Conservation (phyloP, 2,329 filamentous ascomycete species). For the Fusarium concolor region DNA sequence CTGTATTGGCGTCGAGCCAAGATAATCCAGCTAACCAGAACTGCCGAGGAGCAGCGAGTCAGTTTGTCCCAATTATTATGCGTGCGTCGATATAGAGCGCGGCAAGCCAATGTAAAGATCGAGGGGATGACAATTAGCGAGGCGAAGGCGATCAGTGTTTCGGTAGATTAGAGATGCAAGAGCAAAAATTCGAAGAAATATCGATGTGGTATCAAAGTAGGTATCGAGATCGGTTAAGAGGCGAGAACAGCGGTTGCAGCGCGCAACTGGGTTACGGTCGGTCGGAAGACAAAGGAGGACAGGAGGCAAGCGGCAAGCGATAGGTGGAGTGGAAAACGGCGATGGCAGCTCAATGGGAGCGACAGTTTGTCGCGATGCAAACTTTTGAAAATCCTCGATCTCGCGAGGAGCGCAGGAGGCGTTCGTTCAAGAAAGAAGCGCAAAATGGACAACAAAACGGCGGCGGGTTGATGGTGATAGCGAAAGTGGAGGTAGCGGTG, state of each 20-base stretch:
- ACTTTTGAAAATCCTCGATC: slow-evolving; percentile 21
- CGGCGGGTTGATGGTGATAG: slow-evolving; percentile 40
- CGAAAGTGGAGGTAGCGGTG: slow-evolving; percentile 36
- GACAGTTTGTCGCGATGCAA: slow-evolving; percentile 25
- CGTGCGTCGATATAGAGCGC: slow-evolving; percentile 8
- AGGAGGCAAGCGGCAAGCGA: slow-evolving; percentile 23
- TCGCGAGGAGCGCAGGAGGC: slow-evolving; percentile 33
- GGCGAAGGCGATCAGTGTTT: slow-evolving; percentile 2
- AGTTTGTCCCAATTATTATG: slow-evolving; percentile 10
- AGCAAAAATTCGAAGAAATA: slow-evolving; percentile 2
- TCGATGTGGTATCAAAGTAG: background rate
- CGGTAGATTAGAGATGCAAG: slow-evolving; percentile 3
- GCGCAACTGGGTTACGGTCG: slow-evolving; percentile 33
- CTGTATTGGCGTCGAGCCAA: slow-evolving; percentile 26
- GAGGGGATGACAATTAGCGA: slow-evolving; percentile 3
- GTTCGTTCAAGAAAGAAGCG: slow-evolving; percentile 33
- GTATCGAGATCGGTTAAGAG: slow-evolving; percentile 20
- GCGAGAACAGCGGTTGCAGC: slow-evolving; percentile 19
- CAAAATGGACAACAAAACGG: slow-evolving; percentile 34
- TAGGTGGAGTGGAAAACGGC: slow-evolving; percentile 5
- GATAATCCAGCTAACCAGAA: slow-evolving; percentile 30
- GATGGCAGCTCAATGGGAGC: slow-evolving; percentile 35
- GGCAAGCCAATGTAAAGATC: slow-evolving; percentile 3
- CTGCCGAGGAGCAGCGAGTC: slow-evolving; percentile 9
- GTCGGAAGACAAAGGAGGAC: slow-evolving; percentile 21